phyloP scores from a whole-genome alignment of 2,329 filamentous ascomycete species.

The Atkinsonella hypoxylon region DNA sequence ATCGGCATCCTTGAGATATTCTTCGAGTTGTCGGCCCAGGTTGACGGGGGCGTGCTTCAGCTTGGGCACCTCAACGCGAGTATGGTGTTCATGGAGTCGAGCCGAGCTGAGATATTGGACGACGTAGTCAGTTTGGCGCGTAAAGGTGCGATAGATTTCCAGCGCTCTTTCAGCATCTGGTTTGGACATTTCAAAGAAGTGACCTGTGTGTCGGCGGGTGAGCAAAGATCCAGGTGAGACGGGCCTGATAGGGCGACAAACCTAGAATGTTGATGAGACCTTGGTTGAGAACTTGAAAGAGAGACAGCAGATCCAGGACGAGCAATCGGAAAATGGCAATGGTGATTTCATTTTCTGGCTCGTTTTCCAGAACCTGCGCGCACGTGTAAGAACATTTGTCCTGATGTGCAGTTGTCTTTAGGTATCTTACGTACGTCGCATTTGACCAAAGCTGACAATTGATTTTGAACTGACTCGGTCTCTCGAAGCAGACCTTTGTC shows the following conservation, averaged over 20 bases:
- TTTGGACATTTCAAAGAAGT: constrained; percentile 97
- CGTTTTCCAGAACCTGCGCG: constrained; percentile 64
- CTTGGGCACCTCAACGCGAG: constrained; percentile 87
- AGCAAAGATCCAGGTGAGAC: constrained; percentile 7
- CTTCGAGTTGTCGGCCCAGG: constrained; percentile 76
- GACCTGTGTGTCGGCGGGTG: constrained; percentile 42
- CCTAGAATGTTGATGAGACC: constrained; percentile 94
- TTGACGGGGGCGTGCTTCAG: constrained; percentile 95
- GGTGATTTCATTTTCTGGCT: constrained; percentile 93
- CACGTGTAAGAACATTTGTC: background rate
- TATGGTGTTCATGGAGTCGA: constrained; percentile 83
- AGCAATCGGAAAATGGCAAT: constrained; percentile 86
- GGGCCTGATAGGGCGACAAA: constrained; percentile 29
- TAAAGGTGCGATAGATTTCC: constrained; percentile 84
- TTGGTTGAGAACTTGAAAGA: constrained; percentile 94
- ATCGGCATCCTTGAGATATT: constrained; percentile 88
- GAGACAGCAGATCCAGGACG: constrained; percentile 74
- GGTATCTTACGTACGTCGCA: constrained; percentile 59
- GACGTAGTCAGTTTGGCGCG: constrained; percentile 82
- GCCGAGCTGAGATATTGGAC: constrained; percentile 83
- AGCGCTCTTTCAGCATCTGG: constrained; percentile 86
- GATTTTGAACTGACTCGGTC: constrained; percentile 80
- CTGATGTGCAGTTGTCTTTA: background rate
- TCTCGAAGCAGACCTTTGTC: constrained; percentile 89
- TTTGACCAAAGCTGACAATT: constrained; percentile 73